Evolutionary conservation across 2,329 filamentous ascomycete genomes (phyloP).

Genomic region (Alternaria alternata): DNA sequence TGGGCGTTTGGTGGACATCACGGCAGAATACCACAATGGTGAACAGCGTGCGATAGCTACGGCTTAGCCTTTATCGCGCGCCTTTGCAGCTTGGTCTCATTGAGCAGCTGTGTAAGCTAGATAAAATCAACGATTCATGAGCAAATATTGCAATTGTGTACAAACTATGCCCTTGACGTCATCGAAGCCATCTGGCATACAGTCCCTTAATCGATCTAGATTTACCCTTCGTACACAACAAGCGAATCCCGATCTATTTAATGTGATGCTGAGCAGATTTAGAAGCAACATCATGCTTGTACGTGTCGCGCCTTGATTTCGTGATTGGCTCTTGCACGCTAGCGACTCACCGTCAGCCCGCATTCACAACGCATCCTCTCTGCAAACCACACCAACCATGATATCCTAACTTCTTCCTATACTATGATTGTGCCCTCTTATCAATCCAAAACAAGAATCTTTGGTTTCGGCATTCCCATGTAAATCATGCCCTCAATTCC

Average conservation of each 20-base stretch:
- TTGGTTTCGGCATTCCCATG: constrained; percentile 15
- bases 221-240: background rate
- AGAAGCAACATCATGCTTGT: background rate
- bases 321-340: constrained; percentile 20
- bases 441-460: constrained; percentile 5
- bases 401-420: background rate
- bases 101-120: constrained; percentile 11
- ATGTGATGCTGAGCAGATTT: background rate
- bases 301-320: background rate
- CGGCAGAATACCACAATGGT: constrained; percentile 16
- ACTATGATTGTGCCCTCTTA: constrained; percentile 15
- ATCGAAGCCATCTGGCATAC: background rate
- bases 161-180: background rate
- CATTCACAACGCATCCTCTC: background rate
- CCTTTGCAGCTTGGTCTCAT: constrained; percentile 1
- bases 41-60: constrained; percentile 7
- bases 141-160: background rate
- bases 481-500: background rate
- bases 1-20: constrained; percentile 35
- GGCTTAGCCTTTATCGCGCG: constrained; percentile 7
- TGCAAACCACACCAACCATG: constrained; percentile 5
- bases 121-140: constrained; percentile 19
- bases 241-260: background rate
- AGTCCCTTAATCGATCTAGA: background rate
- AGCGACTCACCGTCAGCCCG: constrained; percentile 2